Evolutionary conservation across 2,329 filamentous ascomycete species (phyloP), one percentile per base, ranked within the genome.

Genomic region (Mycosphaerelloides madeirae): DNA sequence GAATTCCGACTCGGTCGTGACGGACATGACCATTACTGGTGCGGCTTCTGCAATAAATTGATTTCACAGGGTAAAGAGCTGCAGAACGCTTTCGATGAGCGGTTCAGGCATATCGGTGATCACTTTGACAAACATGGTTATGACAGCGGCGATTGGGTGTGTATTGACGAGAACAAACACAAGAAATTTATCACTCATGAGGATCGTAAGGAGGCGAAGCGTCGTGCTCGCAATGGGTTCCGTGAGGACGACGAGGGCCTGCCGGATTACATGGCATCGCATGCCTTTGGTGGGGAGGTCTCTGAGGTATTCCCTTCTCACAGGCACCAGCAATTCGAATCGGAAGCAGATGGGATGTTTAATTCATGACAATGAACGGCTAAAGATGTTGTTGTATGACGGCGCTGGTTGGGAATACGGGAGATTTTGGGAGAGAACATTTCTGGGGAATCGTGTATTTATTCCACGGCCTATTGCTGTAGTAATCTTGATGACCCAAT

Each of bases 21-120:
- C 47, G 78, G 76, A 22, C 79, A 84, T 52, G 67, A 69, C 2
- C 72, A 76, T 5, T 95, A 88, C 65, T 95, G 89, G 89, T 95
- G 90, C 59, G 89, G 89, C 0, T 95, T 95, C 62, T 95, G 88
- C 62, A 59, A 68, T 13, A 57, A 66, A 14, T 71, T 81, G 15
- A 68, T 87, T 12, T 63, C 69, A n/a, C 70, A 81, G 22, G 60
- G 68, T 25, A 68, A 46, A 8, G 37, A 70, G 16, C 67, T 68
- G 28, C 73, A 76, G 3, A 62, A 52, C 29, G 51, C 53, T 3
- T 43, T 39, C 41, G 54, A 56, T 18, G 18, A 31, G 19, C 51
- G 81, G 2, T 80, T 79, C 52, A 70, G 90, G 54, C 88, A 95
- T 59, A 90, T 95, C 52, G 87, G 89, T 46, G 64, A 77, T 13